Evolutionary conservation across 345 rosid genomes (phyloP), one percentile per base, ranked within the genome.

Genomic region (Linum trigynum): DNA sequence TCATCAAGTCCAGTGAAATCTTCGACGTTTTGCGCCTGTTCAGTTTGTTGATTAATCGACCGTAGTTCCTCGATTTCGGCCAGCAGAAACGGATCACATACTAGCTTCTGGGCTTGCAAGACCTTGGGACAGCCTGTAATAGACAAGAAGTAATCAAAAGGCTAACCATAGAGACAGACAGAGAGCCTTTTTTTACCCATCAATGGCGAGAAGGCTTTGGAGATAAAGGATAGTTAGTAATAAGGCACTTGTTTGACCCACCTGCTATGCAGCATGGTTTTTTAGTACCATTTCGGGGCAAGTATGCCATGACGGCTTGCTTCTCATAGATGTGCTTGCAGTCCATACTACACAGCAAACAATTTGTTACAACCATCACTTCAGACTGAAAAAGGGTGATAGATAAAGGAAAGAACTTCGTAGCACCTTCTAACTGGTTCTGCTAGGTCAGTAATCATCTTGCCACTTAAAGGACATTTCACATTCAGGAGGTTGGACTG

Each of bases 341-440:
- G 36, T 79, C 88, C 83, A 74, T 38, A 70, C 99, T 90, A 81
- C 81, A 67, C 40, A 7, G 32, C 32, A 23, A 23, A 23, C 32
- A 23, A 23, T 23, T 23, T 23, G 32, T 23, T 23, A 23, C 32
- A 23, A 23, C 32, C 32, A 23, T 23, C 32, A 23, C 51, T 45
- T 45, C 51, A 7, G 12, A 11, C 6, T 7, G 45, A 41, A 8
- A n/a, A 17, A 59, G 39, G 50, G 66, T 51, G 16, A 61, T 42
- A 62, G 61, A 14, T 45, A 43, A 45, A 45, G 9, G 42, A 69
- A 11, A 37, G 5, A 11, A 40, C 59, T 5, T 41, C 35, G 62
- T 17, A 66, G 67, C 81, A 92, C 98, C 97, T 82, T 69, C 96
- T 84, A 79, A 94, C 96, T 65, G 99, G 99, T 73, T 92, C 84